Evolutionary conservation across 1,284 basidiomycete species (phyloP).

Genomic region (Papiliotrema flavescens): DNA sequence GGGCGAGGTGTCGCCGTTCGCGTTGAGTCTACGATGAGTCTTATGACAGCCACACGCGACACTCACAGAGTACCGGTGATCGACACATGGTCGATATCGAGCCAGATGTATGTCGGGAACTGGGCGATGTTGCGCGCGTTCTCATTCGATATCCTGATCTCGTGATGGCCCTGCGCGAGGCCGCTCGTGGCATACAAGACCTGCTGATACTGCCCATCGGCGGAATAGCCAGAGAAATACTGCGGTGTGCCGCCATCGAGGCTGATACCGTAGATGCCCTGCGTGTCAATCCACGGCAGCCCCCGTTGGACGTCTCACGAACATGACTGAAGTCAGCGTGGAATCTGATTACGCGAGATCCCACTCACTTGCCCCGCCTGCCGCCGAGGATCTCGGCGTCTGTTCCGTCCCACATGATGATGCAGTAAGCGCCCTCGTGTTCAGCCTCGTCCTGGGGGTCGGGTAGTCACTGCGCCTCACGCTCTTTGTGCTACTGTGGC

Average conservation of each 20-base stretch:
- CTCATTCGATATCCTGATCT: constrained; percentile 30
- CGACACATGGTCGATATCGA: constrained; percentile 31
- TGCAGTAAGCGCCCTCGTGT: constrained; percentile 26
- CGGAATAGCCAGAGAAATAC: constrained; percentile 30
- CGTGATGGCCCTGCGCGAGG: constrained; percentile 24
- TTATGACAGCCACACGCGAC: neutral
- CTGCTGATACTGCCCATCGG: constrained; percentile 15
- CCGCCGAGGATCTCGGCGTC: constrained; percentile 32
- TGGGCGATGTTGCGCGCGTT: constrained; percentile 22
- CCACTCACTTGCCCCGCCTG: constrained; percentile 27
- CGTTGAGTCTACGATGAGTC: constrained; percentile 1
- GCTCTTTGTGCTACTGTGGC: neutral
- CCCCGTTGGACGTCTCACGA: neutral
- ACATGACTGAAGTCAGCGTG: constrained; percentile 17
- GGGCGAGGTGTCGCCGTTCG: neutral
- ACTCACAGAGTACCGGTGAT: constrained; percentile 29
- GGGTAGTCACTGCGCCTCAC: constrained; percentile 15
- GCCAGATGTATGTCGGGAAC: constrained; percentile 22
- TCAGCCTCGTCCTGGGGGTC: neutral
- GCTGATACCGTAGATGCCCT: constrained; percentile 34
- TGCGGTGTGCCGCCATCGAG: constrained; percentile 20
- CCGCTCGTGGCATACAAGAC: constrained; percentile 29
- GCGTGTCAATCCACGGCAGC: neutral
- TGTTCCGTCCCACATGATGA: constrained; percentile 27
- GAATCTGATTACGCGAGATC: neutral